A percentile compares a stretch with the other conserved stretches of the same genome.
These are phyloP conservation scores for Septoria linicola DNA, from an alignment of 2,329 filamentous ascomycete species.

Conservation along the genomic window DNA sequence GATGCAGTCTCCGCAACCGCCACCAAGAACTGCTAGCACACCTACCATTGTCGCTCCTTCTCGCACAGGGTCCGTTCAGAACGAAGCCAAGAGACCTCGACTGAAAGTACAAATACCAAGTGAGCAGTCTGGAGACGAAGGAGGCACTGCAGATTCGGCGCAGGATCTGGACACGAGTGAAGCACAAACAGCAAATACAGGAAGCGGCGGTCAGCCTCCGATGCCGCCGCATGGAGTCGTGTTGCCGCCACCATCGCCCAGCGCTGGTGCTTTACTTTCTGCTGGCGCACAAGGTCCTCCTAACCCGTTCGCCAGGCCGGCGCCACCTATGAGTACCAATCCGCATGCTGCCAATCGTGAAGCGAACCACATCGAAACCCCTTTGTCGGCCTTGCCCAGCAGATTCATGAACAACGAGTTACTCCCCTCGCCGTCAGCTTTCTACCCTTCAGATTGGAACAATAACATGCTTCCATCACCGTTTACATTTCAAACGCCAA, in stretches of 20 bases:
- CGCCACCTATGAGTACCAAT: slow-evolving; percentile 64
- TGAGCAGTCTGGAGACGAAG: slow-evolving; percentile 73
- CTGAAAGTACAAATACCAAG: slow-evolving; percentile 94
- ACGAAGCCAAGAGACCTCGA: slow-evolving; percentile 70
- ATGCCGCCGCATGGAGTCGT: slow-evolving; percentile 61
- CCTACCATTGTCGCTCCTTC: slow-evolving; percentile 70
- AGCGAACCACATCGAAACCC: slow-evolving; percentile 65
- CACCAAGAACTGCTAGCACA: slow-evolving; percentile 55
- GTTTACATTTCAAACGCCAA: slow-evolving; percentile 85
- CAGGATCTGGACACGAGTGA: slow-evolving; percentile 53
- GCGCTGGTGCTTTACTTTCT: slow-evolving; percentile 78
- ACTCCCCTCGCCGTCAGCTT: slow-evolving; percentile 84
- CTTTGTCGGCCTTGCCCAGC: slow-evolving; percentile 89
- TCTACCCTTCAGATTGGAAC: slow-evolving; percentile 80
- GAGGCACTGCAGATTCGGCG: slow-evolving; percentile 71
- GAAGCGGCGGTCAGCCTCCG: slow-evolving; percentile 48
- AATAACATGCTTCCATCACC: slow-evolving; percentile 85
- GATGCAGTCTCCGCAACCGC: slow-evolving; percentile 36
- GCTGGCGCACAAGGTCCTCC: slow-evolving; percentile 89
- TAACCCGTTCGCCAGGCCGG: slow-evolving; percentile 90
- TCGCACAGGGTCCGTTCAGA: slow-evolving; percentile 72
- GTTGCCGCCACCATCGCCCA: slow-evolving; percentile 88
- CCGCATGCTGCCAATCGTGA: slow-evolving; percentile 38
- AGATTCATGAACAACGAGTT: slow-evolving; percentile 86
- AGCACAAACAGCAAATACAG: slow-evolving; percentile 21